phyloP scores from a whole-genome alignment of 768 basidiomycete species.

The Lentinula boryana region DNA sequence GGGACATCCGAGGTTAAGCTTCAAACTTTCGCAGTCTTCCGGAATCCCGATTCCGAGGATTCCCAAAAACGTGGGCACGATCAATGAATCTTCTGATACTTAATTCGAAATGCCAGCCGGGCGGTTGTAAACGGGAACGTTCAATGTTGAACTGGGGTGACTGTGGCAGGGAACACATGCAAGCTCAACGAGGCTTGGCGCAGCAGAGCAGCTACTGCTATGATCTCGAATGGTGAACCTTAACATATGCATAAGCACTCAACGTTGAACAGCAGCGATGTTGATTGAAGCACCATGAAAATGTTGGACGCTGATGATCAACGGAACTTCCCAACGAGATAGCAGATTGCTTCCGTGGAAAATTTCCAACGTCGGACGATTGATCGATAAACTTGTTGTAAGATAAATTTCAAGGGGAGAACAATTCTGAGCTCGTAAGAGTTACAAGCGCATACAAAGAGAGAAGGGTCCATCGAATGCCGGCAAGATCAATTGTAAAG shows the following conservation, averaged over 20 bases:
- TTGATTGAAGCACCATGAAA: background rate
- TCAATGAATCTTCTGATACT: background rate
- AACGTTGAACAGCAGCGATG: too few species aligned
- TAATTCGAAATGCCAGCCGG: background rate
- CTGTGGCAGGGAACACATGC: background rate
- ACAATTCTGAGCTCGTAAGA: background rate
- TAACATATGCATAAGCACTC: background rate
- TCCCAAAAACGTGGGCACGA: background rate
- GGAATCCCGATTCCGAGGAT: background rate
- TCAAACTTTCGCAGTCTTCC: background rate
- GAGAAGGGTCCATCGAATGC: background rate
- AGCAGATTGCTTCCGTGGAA: conserved; percentile 1
- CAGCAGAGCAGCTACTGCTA: background rate
- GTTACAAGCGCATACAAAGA: background rate
- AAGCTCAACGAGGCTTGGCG: background rate
- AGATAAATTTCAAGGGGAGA: background rate
- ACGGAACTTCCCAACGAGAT: background rate
- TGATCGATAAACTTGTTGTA: background rate
- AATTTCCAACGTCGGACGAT: background rate
- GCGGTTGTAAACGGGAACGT: background rate
- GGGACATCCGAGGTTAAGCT: background rate
- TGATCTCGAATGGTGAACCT: background rate
- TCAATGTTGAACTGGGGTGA: too few species aligned
- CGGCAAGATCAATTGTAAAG: background rate
- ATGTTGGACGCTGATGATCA: background rate